Percentiles rank a stretch among this genome's conserved stretches.
These are phyloP conservation scores for Sistotremastrum niveocremeum DNA, from an alignment of 768 basidiomycete species.

Conservation along the genomic window DNA sequence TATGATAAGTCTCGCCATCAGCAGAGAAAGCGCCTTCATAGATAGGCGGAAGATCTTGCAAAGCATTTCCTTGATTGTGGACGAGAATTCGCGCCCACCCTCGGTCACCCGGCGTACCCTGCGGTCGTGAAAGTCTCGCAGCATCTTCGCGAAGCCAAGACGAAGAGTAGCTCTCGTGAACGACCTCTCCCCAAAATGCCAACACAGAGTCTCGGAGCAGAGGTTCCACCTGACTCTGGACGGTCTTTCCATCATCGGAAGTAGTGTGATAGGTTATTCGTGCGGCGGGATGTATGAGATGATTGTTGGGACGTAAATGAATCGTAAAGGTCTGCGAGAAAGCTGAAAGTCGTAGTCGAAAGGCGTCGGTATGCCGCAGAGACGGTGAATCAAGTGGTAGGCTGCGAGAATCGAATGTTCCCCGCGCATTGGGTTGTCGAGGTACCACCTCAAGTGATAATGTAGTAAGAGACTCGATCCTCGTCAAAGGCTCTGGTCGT, in stretches of 20 bases:
- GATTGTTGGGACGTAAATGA: constrained; percentile 64
- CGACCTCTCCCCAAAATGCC: constrained; percentile 66
- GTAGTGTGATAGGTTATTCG: constrained; percentile 52
- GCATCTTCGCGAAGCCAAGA: constrained; percentile 50
- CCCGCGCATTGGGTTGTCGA: constrained; percentile 19
- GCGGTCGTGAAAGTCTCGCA: constrained; percentile 32
- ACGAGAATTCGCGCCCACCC: constrained; percentile 76
- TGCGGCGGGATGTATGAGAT: constrained; percentile 69
- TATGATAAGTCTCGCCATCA: constrained; percentile 53
- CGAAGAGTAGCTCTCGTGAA: constrained; percentile 38
- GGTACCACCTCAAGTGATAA: constrained; percentile 45
- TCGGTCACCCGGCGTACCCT: constrained; percentile 29
- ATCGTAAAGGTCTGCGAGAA: constrained; percentile 55
- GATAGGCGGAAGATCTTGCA: constrained; percentile 33
- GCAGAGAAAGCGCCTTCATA: constrained; percentile 71
- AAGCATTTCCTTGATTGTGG: constrained; percentile 42
- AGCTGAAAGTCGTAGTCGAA: constrained; percentile 54
- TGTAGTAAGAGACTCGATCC: constrained; percentile 35
- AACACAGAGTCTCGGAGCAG: constrained; percentile 49
- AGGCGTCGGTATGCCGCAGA: constrained; percentile 54
- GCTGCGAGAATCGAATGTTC: constrained; percentile 22
- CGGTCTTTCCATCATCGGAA: constrained; percentile 33
- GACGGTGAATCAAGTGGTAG: constrained; percentile 23
- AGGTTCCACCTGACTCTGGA: constrained; percentile 41
- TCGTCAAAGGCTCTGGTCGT: constrained; percentile 33